Percentiles rank a stretch among this genome's conserved stretches.
phyloP scores from a whole-genome alignment of 805 yeast genomes.

The Zygotorulaspora florentina region DNA sequence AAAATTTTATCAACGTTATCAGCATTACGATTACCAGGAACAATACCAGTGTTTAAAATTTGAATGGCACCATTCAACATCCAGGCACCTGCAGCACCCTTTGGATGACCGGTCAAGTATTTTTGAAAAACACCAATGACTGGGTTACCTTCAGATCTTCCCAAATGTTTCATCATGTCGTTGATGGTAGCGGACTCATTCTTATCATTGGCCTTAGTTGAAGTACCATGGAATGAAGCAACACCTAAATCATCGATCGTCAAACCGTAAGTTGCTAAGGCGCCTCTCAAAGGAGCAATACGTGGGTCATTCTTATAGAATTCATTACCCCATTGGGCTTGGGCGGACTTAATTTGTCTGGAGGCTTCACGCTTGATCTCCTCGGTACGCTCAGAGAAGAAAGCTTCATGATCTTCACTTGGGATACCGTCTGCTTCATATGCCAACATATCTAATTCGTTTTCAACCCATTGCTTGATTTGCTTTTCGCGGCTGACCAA shows the following conservation, averaged over 20 bases:
- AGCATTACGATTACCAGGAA: conserved; percentile 98
- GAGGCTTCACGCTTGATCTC: conserved; percentile 81
- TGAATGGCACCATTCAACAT: conserved; percentile 98
- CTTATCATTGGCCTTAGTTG: conserved; percentile 97
- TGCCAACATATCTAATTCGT: conserved; percentile 65
- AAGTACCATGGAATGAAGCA: conserved; percentile 99
- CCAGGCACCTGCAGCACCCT: conserved; percentile 99
- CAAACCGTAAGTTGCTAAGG: conserved; percentile 89
- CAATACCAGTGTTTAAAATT: conserved; percentile 84
- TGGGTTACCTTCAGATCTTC: conserved; percentile 97
- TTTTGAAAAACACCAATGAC: conserved; percentile 98
- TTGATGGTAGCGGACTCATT: conserved; percentile 92
- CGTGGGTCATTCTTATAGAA: conserved; percentile 88
- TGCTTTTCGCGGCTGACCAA: conserved; percentile 72
- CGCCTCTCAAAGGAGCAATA: conserved; percentile 95
- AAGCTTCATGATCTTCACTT: conserved; percentile 49
- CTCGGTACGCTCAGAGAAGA: conserved; percentile 77
- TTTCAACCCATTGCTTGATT: conserved; percentile 78
- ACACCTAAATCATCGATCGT: conserved; percentile 93
- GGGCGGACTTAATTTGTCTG: conserved; percentile 82
- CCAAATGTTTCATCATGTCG: conserved; percentile 89
- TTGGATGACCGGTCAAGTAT: conserved; percentile 98
- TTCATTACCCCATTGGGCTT: conserved; percentile 91
- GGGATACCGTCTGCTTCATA: conserved; percentile 62
- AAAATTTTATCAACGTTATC: conserved; percentile 86